phyloP scores from a whole-genome alignment of 75 land plant species.

The Ceratopteris richardii region DNA sequence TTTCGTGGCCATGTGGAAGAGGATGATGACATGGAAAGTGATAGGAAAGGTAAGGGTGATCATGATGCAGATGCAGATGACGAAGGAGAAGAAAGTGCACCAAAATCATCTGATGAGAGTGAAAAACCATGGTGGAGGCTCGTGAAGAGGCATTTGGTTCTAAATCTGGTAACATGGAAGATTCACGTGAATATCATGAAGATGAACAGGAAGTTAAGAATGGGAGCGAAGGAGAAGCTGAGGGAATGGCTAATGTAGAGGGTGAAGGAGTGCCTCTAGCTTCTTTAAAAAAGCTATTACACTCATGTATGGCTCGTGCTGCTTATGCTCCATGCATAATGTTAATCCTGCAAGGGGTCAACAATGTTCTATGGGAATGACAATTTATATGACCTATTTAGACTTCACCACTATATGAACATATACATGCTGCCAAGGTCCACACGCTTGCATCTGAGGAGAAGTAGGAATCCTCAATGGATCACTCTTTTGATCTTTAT shows the following conservation, averaged over 20 bases:
- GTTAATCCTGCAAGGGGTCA: slow-evolving; percentile 23
- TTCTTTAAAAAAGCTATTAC: slow-evolving; percentile 42
- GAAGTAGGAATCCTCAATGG: slow-evolving; percentile 66
- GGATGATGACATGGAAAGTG: slow-evolving; percentile 32
- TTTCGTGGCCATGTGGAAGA: slow-evolving; percentile 4
- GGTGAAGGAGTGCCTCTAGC: slow-evolving; percentile 59
- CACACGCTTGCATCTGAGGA: slow-evolving; percentile 66
- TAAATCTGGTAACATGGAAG: slow-evolving; percentile 71
- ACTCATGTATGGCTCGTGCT: slow-evolving; percentile 64
- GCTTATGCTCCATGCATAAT: slow-evolving; percentile 39
- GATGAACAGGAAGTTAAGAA: slow-evolving; percentile 60
- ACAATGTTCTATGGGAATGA: slow-evolving; percentile 83
- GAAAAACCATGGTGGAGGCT: slow-evolving; percentile 74
- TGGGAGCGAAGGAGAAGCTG: slow-evolving; percentile 65
- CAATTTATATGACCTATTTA: slow-evolving; percentile 69
- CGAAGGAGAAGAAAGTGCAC: slow-evolving; percentile 83
- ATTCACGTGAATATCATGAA: slow-evolving; percentile 69
- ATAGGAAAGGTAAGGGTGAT: slow-evolving; percentile 34
- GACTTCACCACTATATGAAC: slow-evolving; percentile 89
- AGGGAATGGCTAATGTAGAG: slow-evolving; percentile 73
- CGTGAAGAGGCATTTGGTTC: slow-evolving; percentile 69
- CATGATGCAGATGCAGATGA: slow-evolving; percentile 73
- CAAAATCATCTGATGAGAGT: slow-evolving; percentile 67
- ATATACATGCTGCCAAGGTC: slow-evolving; percentile 74
- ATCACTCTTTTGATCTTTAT: slow-evolving; percentile 50